phyloP scores from a whole-genome alignment of 805 yeast genomes.

The Metschnikowia kunwiensis region DNA sequence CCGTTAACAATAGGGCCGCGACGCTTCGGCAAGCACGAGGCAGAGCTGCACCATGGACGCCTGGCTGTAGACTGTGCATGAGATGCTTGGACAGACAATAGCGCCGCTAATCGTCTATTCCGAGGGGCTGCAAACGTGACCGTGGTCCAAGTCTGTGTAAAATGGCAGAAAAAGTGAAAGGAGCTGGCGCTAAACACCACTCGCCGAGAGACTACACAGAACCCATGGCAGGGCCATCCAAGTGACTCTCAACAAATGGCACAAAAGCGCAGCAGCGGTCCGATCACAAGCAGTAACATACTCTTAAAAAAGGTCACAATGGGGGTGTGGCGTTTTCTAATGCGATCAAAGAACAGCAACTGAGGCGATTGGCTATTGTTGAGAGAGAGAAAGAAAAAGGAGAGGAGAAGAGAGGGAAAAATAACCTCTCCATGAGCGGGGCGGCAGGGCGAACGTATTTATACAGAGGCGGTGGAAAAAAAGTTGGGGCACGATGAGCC shows the following conservation, averaged over 20 bases:
- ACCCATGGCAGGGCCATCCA: not conserved
- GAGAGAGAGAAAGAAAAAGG: slow-evolving; percentile 39
- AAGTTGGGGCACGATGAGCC: slow-evolving; percentile 7
- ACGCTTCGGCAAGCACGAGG: too few species aligned
- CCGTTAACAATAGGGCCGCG: too few species aligned
- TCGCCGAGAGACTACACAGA: not conserved
- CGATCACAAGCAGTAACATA: slow-evolving; percentile 12
- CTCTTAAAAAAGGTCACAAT: slow-evolving; percentile 13
- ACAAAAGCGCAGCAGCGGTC: slow-evolving; percentile 8
- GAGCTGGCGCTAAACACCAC: not conserved
- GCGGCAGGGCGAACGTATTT: slow-evolving; percentile 13
- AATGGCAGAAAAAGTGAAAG: not conserved
- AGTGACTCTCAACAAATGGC: slow-evolving; percentile 19
- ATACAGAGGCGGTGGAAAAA: slow-evolving; percentile 11
- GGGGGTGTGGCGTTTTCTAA: slow-evolving; percentile 13
- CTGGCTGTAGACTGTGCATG: too few species aligned
- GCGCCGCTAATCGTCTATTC: too few species aligned
- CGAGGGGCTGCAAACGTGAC: slow-evolving; percentile 2
- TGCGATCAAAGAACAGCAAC: slow-evolving; percentile 22
- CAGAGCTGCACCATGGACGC: too few species aligned
- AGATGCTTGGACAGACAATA: too few species aligned
- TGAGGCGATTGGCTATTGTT: slow-evolving; percentile 22
- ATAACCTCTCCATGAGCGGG: slow-evolving; percentile 6
- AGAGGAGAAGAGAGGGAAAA: slow-evolving; percentile 19
- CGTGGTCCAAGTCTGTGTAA: not conserved